phyloP scores from a whole-genome alignment of 129 eudicot genomes.

The Chrysanthemum lavandulifolium region DNA sequence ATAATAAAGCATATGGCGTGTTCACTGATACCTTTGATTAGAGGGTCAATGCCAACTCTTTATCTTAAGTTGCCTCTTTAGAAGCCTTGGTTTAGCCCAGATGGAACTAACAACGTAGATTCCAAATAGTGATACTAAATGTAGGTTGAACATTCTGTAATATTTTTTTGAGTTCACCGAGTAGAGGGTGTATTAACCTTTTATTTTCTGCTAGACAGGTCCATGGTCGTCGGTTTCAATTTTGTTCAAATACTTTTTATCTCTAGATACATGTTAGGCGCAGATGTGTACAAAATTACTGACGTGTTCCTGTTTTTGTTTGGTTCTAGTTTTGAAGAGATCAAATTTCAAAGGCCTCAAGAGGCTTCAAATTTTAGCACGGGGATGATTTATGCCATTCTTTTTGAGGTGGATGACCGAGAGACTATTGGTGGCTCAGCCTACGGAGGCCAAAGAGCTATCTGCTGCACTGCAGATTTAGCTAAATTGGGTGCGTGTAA shows the following conservation, averaged over 20 bases:
- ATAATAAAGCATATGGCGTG: too few species aligned
- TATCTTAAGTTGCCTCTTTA: background rate
- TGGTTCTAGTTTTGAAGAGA: constrained; percentile 71
- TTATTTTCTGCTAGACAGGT: constrained; percentile 1
- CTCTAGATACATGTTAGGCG: background rate
- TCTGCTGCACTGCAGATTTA: constrained; percentile 93
- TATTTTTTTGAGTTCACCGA: too few species aligned
- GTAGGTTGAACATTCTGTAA: constrained; percentile 2
- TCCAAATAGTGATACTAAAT: too few species aligned
- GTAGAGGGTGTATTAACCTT: background rate
- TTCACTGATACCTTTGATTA: too few species aligned
- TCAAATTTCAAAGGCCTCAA: constrained; percentile 66
- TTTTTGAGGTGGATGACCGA: constrained; percentile 94
- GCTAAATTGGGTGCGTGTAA: constrained; percentile 93
- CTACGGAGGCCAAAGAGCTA: constrained; percentile 97
- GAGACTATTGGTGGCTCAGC: constrained; percentile 97
- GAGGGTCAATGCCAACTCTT: background rate
- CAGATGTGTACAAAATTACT: background rate
- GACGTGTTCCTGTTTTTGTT: constrained; percentile 6
- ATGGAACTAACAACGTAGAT: background rate
- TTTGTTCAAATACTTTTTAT: too few species aligned
- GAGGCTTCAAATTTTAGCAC: constrained; percentile 73
- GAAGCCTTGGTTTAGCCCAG: constrained; percentile 7
- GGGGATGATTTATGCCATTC: constrained; percentile 61
- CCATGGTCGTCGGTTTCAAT: background rate